These are phyloP conservation scores for Boechera stricta DNA, from an alignment of 345 rosid genomes.

Conservation along the genomic window DNA sequence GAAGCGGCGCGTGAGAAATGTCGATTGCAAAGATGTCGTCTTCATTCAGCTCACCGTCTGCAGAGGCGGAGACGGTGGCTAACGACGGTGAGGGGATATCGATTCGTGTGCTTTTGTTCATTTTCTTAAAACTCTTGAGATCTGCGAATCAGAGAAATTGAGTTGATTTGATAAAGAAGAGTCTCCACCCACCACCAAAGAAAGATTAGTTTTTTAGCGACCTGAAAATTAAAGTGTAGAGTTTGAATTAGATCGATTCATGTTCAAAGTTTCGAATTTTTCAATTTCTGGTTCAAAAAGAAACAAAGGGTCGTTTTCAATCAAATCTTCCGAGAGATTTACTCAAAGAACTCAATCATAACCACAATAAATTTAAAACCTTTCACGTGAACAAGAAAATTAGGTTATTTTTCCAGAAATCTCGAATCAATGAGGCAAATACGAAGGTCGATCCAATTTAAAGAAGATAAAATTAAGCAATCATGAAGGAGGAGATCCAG, in stretches of 20 bases:
- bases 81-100: conserved; percentile 33
- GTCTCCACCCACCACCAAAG: conserved; percentile 14
- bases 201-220: background rate
- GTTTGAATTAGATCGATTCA: conserved; percentile 15
- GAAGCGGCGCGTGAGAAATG: conserved; percentile 46
- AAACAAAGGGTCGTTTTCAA: conserved; percentile 29
- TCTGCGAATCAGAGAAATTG: conserved; percentile 28
- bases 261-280: conserved; percentile 11
- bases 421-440: conserved; percentile 24
- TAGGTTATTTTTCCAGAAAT: conserved; percentile 29
- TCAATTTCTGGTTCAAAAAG: background rate
- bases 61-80: conserved; percentile 42
- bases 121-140: conserved; percentile 31
- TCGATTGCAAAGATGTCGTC: conserved; percentile 71
- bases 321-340: conserved; percentile 28
- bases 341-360: conserved; percentile 10
- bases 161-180: background rate
- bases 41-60: conserved; percentile 66
- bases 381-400: background rate
- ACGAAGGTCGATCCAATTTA: conserved; percentile 3
- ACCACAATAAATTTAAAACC: conserved; percentile 8
- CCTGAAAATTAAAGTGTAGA: conserved; percentile 6
- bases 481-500: background rate
- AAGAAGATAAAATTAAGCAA: conserved; percentile 16
- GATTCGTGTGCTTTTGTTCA: conserved; percentile 34